These are phyloP conservation scores for Apiospora sp. DNA, from an alignment of 2,329 filamentous ascomycete genomes.

Conservation along the genomic window DNA sequence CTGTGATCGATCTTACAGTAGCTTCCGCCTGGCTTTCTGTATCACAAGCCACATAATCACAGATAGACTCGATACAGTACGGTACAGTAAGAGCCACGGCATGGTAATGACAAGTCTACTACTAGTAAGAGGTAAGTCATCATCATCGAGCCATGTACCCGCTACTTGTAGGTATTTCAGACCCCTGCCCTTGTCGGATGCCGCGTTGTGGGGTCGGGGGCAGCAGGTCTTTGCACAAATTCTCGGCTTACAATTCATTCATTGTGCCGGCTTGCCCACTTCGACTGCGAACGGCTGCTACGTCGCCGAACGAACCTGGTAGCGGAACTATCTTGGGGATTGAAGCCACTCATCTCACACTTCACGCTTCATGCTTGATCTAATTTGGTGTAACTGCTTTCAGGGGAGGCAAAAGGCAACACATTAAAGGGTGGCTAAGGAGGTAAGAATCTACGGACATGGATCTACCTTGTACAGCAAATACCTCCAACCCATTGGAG, in stretches of 20 bases:
- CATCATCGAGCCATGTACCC: not conserved
- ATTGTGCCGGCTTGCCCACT: not conserved
- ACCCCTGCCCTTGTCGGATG: conserved; percentile 13
- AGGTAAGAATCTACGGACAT: not conserved
- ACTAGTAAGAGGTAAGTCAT: not conserved
- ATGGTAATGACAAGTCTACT: not conserved
- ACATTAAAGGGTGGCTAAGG: not conserved
- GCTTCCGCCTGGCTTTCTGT: conserved; percentile 7
- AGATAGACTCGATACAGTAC: not conserved
- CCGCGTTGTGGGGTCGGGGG: conserved; percentile 2
- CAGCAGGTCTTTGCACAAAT: not conserved
- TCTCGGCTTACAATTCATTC: not conserved
- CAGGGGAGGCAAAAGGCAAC: not conserved
- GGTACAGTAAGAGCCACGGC: conserved; percentile 9
- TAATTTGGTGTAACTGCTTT: not conserved
- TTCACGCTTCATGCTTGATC: not conserved
- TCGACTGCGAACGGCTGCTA: not conserved
- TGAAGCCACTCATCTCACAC: not conserved
- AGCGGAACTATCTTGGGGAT: not conserved
- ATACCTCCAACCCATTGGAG: not conserved
- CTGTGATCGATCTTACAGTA: conserved; percentile 20
- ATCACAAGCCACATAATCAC: conserved; percentile 9
- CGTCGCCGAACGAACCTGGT: not conserved
- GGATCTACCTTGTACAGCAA: not conserved
- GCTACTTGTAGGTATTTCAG: not conserved